Evolutionary conservation across 371 early-diverging fungal genomes (phyloP).

Genomic region (Choanephora cucurbitarum): DNA sequence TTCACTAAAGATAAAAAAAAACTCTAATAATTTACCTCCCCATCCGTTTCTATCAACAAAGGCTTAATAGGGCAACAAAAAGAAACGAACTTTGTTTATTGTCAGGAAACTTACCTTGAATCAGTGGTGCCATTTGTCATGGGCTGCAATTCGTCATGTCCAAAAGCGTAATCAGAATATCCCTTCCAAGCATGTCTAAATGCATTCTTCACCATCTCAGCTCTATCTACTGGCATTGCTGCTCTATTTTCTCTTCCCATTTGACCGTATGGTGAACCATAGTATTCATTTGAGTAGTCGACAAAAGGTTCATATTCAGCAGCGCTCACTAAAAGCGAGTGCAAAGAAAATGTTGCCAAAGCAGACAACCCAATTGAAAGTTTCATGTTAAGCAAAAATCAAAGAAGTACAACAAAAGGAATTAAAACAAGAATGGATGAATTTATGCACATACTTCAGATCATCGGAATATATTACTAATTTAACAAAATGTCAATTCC

Average conservation of each 20-base stretch:
- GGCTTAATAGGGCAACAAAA: conserved; percentile 1
- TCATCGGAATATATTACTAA: neutral
- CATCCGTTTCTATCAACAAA: conserved; percentile 43
- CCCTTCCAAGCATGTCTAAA: conserved; percentile 78
- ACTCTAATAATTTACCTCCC: too few relatives aligned
- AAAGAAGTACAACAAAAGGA: neutral
- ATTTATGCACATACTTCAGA: neutral
- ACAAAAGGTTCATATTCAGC: neutral
- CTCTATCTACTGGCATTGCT: conserved; percentile 4
- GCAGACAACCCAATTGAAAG: neutral
- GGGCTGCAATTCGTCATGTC: conserved; percentile 61
- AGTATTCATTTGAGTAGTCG: neutral
- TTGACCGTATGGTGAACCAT: neutral
- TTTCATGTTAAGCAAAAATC: neutral
- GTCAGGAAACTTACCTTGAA: conserved; percentile 65
- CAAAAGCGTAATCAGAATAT: conserved; percentile 65
- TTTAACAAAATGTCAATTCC: neutral
- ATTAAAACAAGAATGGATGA: neutral
- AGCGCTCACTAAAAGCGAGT: neutral
- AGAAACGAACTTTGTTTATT: conserved; percentile 16
- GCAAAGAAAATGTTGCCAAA: neutral
- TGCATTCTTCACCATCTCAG: conserved; percentile 43
- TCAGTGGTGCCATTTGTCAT: conserved; percentile 47
- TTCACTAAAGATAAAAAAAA: too few relatives aligned
- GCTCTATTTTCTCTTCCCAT: neutral